A percentile compares a stretch with the other conserved stretches of the same genome.
Evolutionary conservation across 805 yeast species (phyloP).

Genomic region (Saccharomyces mikatae): DNA sequence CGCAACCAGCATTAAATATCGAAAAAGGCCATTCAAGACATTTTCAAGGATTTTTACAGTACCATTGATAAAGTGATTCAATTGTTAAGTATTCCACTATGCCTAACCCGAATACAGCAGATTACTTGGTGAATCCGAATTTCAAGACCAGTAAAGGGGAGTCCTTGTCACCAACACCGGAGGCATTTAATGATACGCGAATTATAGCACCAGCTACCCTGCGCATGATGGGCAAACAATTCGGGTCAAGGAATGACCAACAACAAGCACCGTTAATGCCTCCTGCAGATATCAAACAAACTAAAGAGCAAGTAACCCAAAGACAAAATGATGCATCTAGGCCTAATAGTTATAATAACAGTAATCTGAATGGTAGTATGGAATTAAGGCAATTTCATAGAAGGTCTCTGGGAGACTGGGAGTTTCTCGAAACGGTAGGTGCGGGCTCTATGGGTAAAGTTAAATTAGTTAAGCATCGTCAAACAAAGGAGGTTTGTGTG

Average conservation of each 20-base stretch:
- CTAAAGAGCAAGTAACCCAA: constrained; percentile 1
- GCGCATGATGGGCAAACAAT: constrained; percentile 27
- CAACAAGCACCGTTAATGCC: constrained; percentile 18
- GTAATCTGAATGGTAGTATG: constrained; percentile 4
- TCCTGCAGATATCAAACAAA: constrained; percentile 17
- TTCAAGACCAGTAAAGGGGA: neutral
- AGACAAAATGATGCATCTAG: constrained; percentile 3
- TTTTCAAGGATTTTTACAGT: neutral
- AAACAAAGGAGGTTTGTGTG: constrained; percentile 78
- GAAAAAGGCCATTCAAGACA: neutral
- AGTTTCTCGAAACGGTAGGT: constrained; percentile 86
- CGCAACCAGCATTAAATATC: neutral
- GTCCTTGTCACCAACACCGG: neutral
- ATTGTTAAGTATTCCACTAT: neutral
- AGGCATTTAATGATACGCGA: constrained; percentile 3
- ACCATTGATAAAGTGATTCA: neutral
- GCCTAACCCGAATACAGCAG: neutral
- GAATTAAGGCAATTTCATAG: constrained; percentile 53
- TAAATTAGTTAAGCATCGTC: constrained; percentile 79
- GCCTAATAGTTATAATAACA: constrained; percentile 12
- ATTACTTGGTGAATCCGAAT: constrained; percentile 1
- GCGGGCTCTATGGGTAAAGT: constrained; percentile 99
- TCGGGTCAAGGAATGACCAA: neutral
- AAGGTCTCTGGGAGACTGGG: constrained; percentile 93
- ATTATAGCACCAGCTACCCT: constrained; percentile 30